Conservation (phyloP, 2,329 filamentous ascomycete genomes). For the Pseudogymnoascus sp. region DNA sequence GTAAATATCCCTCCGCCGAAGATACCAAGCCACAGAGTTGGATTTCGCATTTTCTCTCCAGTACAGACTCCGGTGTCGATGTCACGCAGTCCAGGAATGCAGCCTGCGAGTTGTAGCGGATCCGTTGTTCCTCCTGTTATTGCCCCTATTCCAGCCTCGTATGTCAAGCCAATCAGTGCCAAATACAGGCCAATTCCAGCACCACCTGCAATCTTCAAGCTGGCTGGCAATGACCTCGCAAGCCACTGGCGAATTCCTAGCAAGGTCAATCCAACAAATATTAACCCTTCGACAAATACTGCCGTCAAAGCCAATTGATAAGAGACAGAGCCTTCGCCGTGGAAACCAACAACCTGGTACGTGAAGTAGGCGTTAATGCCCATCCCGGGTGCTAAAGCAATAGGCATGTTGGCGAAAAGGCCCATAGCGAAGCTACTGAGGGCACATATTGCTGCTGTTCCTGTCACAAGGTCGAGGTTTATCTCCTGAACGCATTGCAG, state of each 20-base stretch:
- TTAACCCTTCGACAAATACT: conserved; percentile 80
- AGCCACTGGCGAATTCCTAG: conserved; percentile 83
- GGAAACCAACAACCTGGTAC: conserved; percentile 66
- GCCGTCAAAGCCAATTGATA: conserved; percentile 73
- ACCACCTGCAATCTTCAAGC: conserved; percentile 79
- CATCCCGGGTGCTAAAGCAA: conserved; percentile 68
- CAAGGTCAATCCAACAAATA: conserved; percentile 73
- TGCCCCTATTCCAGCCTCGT: conserved; percentile 73
- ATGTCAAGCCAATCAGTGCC: conserved; percentile 65
- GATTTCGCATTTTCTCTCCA: conserved; percentile 68
- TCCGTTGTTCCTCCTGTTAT: conserved; percentile 60
- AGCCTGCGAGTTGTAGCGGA: conserved; percentile 66
- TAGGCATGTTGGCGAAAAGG: conserved; percentile 66
- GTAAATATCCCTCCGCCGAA: conserved; percentile 79
- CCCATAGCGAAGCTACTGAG: conserved; percentile 79
- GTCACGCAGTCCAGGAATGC: conserved; percentile 14
- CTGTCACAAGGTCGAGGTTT: conserved; percentile 67
- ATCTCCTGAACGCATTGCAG: conserved; percentile 47
- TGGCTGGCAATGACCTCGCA: conserved; percentile 71
- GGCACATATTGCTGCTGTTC: conserved; percentile 74
- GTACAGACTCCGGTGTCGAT: conserved; percentile 51
- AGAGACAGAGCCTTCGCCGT: conserved; percentile 65
- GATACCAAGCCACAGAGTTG: conserved; percentile 80
- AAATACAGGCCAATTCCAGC: conserved; percentile 77
- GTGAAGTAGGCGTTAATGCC: conserved; percentile 83